Base-by-base conservation (phyloP, 768 basidiomycete species). In the Crucibulum laeve region DNA sequence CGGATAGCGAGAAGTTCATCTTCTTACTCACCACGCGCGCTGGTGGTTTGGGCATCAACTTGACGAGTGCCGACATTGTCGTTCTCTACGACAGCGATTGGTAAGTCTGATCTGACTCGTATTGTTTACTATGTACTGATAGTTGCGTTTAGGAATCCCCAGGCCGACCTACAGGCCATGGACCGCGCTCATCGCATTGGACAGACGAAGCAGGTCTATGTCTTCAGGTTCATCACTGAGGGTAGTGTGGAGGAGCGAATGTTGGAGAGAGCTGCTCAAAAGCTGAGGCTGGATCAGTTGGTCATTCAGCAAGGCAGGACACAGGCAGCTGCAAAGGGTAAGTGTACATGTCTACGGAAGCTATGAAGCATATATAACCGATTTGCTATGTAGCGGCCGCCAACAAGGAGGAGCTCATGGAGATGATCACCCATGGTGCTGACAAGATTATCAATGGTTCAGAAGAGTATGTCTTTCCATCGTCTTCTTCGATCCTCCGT, bases 141-240 rank as follows among this genome's bases (percentile, higher is more conserved):
- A 8, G 28, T 11, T 19, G 25, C 25, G 11, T 13, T n/a, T 51
- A 91, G 87, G 92, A 99, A 98, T 62, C 95, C 96, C 1, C 96
- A 99, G 67, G 96, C 95, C 2, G 96, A 99, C 70, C 65, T 99
- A 36, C 96, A 99, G 61, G 96, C 96, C 4, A 97, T 96, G 95
- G 93, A 98, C 58, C 88, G 92, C 45, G 94, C 94, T 0, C 93
- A 95, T 68, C 88, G 92, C 44, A 95, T 95, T 48, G 93, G 93
- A 3, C 93, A 97, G 67, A 95, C 90, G 35, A 97, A 95, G 66
- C 93, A 97, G 63, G 94, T 96, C 15, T 94, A 92, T 55, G 94
- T 96, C 4, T 98, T 91, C 71, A 72, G 94, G n/a, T 95, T 96
- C 62, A 86, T 96, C 54, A 95, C 94, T 0, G 91, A 95, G 67